Evolutionary conservation across 345 rosid species (phyloP), one percentile per base, ranked within the genome.

Genomic region (Odontarrhena argentea): DNA sequence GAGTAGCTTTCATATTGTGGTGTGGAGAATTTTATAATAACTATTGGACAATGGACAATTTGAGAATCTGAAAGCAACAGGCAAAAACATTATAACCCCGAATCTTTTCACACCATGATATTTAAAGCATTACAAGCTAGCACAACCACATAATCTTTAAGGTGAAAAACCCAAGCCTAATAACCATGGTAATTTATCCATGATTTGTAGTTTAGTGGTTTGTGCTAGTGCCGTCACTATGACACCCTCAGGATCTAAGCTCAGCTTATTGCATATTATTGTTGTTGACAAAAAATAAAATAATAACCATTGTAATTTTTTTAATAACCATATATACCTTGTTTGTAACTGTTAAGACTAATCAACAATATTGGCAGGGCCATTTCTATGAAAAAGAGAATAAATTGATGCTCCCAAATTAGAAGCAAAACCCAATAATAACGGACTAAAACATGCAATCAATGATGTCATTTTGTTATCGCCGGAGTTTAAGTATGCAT

Each of bases 1-100:
- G 12, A 61, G 73, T 67, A 54, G 64, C 73, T 67, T 35, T 74
- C 64, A 8, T 22, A 40, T 67, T 67, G 64, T 74, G 73, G 69
- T 67, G 73, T 60, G 63, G 8, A 46, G 73, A 74, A 67, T 54
- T 67, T 67, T 60, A 46, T 67, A 67, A 67, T 38, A 25, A 38
- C 53, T 53, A 60, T 67, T 60, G 52, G 64, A 61, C 57, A 74
- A 38, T 67, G 63, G 77, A 38, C 46, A 49, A 60, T 48, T 74
- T 58, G 38, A 61, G 58, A 45, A 30, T 74, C 28, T 55, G 73
- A 74, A 74, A 74, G 73, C 59, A 67, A 74, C 69, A 25, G 10
- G 63, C 64, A 24, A 25, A 67, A 7, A 46, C 14, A 37, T 61
- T 7, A 46, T 9, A 67, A 60, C 67, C 73, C 57, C 53, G 58